Base-by-base conservation (phyloP, 1,139 yeast genomes). In the Zygosaccharomyces pseudobailii region DNA sequence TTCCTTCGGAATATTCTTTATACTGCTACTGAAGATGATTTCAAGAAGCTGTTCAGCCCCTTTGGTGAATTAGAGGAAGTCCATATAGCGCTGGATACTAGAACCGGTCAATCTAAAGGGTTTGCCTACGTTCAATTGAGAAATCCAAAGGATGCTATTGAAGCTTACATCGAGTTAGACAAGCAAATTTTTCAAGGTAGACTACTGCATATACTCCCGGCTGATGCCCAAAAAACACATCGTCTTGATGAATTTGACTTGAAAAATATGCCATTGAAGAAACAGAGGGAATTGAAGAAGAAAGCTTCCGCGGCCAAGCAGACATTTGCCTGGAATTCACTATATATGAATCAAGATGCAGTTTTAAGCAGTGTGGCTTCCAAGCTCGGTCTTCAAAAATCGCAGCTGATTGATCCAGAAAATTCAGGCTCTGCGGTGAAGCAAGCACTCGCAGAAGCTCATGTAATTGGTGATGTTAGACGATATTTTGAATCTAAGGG, bases 371-470 rank as follows among this genome's bases (percentile, higher is more conserved):
- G 95, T 41, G 95, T 90, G 36, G 97, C 98, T 0, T 68, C 79
- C 17, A 84, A 84, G 58, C 70, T 94, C 69, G 97, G 97, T 5
- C 75, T 94, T 44, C 67, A 82, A 27, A 94, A 92, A 64, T 75
- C 94, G 3, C 89, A 88, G 52, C 76, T 92, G 60, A 78, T 92
- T 51, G 94, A 92, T 65, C 95, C 96, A 1, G 85, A 87, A 57
- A 86, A 83, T 55, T 78, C 96, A 4, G 83, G 77, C 55, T 86
- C 96, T 43, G 97, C 96, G 1, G 97, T 92, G n/a, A 88, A 89
- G 62, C 97, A 90, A 67, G 97, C 98, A 0, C 76, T 92, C 54
- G 98, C 99, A 0, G 99, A 92, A 71, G 95, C 97, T 1, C 92
- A 89, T 62, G 96, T 90, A 21, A 84, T 92, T 61, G 94, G 92